Percentiles rank a stretch among this genome's conserved stretches.
phyloP scores from a whole-genome alignment of 345 rosid species.

The Citrus mangshanensis region DNA sequence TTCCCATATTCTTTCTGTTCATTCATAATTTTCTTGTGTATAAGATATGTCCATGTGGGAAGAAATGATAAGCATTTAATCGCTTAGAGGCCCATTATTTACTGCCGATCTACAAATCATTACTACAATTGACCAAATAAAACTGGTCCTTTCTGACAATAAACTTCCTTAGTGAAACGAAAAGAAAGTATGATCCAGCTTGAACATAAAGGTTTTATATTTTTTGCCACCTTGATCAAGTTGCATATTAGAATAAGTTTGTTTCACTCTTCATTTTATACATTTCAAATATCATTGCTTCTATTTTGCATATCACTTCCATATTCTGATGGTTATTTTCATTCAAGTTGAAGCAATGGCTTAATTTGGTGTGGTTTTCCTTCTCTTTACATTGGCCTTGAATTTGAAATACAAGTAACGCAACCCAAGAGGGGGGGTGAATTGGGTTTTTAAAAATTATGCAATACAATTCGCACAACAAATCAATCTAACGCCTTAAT shows the following conservation, averaged over 20 bases:
- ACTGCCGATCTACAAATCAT: background rate
- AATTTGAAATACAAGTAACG: no score
- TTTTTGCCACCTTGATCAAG: background rate
- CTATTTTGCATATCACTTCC: background rate
- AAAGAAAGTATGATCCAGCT: background rate
- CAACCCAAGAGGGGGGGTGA: no score
- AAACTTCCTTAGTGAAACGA: background rate
- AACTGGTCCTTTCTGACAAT: background rate
- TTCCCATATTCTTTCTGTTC: background rate
- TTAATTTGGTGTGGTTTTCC: conserved; percentile 65
- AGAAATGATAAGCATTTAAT: background rate
- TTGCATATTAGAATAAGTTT: background rate
- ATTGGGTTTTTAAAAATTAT: no score
- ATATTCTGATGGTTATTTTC: conserved; percentile 8
- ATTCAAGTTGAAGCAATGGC: conserved; percentile 59
- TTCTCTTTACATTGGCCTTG: conserved; percentile 59
- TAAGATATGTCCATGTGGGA: background rate
- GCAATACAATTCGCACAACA: no score
- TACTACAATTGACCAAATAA: background rate
- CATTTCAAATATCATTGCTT: background rate
- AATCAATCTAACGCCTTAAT: no score
- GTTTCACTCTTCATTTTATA: background rate
- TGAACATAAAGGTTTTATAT: background rate
- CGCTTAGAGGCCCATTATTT: background rate
- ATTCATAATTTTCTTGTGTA: background rate